These are phyloP conservation scores for Decorospora gaudefroyi DNA, from an alignment of 2,329 filamentous ascomycete genomes.

Conservation along the genomic window DNA sequence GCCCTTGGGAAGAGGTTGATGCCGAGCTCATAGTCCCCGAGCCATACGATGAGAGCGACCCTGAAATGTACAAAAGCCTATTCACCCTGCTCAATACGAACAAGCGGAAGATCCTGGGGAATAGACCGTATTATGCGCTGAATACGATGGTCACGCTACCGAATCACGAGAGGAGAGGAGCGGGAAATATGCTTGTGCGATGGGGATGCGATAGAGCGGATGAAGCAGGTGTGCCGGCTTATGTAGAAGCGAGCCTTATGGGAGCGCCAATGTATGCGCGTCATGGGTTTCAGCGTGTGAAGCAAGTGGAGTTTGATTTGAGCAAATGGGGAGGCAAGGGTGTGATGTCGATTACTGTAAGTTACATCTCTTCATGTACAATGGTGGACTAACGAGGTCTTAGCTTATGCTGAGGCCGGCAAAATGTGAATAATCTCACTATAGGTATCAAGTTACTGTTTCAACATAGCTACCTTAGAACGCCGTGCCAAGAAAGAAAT, in stretches of 20 bases:
- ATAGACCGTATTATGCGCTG: slow-evolving; percentile 32
- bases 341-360: slow-evolving; percentile 38
- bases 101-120: slow-evolving; percentile 34
- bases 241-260: slow-evolving; percentile 43
- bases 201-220: slow-evolving; percentile 44
- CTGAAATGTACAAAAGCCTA: slow-evolving; percentile 26
- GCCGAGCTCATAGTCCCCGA: slow-evolving; percentile 23
- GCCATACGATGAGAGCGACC: slow-evolving; percentile 39
- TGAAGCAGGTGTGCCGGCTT: slow-evolving; percentile 36
- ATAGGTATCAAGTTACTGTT: too few species aligned
- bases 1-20: slow-evolving; percentile 39
- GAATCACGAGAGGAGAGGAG: slow-evolving; percentile 39
- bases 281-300: slow-evolving; percentile 38
- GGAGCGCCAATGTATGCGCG: slow-evolving; percentile 42
- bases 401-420: slow-evolving; percentile 10
- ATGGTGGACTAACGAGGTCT: not conserved
- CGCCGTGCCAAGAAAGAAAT: too few species aligned
- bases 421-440: too few species aligned
- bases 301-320: slow-evolving; percentile 38
- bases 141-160: slow-evolving; percentile 41
- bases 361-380: slow-evolving; percentile 6
- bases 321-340: slow-evolving; percentile 35
- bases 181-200: slow-evolving; percentile 38
- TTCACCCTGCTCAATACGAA: slow-evolving; percentile 28
- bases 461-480: too few species aligned